Conservation (phyloP, 768 basidiomycete genomes). For the Trametes sanguinea region DNA sequence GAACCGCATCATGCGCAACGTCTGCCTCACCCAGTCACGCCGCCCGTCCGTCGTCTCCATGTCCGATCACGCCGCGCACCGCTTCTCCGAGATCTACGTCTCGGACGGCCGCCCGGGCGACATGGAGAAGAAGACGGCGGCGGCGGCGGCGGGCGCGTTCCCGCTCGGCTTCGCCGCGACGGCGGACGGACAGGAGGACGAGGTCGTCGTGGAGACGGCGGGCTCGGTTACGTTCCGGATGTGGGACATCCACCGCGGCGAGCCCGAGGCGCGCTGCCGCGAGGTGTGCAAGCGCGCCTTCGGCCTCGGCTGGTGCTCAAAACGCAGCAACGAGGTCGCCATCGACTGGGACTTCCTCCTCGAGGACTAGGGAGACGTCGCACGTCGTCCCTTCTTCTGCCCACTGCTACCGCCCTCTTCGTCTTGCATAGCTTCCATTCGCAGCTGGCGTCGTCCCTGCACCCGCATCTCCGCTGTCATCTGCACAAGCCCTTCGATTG, state of each 20-base stretch:
- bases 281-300: constrained; percentile 66
- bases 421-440: background rate
- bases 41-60: constrained; percentile 31
- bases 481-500: background rate
- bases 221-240: constrained; percentile 70
- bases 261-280: constrained; percentile 62
- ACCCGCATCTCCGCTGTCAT: background rate
- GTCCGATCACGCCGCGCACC: constrained; percentile 18
- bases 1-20: constrained; percentile 55
- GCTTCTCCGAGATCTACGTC: constrained; percentile 29
- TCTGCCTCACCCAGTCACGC: constrained; percentile 32
- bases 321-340: constrained; percentile 50
- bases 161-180: constrained; percentile 8
- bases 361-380: constrained; percentile 48
- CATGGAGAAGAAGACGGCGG: constrained; percentile 19
- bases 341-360: constrained; percentile 83
- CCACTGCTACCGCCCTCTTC: background rate
- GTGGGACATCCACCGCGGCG: constrained; percentile 73
- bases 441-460: constrained; percentile 7
- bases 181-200: constrained; percentile 48
- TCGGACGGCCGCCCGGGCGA: constrained; percentile 21
- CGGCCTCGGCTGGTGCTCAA: constrained; percentile 46
- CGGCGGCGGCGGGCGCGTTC: background rate
- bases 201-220: constrained; percentile 60
- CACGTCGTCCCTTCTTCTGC: background rate